phyloP scores from a whole-genome alignment of 192 early-diverging fungal genomes.

The Coemansia sp. region DNA sequence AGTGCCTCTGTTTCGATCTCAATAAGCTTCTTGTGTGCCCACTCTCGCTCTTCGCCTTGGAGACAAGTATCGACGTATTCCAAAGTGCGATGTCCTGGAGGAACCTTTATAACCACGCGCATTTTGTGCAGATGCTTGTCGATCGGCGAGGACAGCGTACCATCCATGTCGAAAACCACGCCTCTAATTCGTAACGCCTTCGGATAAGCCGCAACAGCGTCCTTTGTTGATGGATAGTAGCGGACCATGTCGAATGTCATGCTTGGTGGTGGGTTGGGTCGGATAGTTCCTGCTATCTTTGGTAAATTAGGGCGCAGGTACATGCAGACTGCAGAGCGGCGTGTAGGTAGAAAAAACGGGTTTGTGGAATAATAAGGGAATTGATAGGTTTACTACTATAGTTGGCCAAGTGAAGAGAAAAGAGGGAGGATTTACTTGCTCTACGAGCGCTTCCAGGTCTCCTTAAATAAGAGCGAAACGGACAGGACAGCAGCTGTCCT shows the following conservation, averaged over 20 bases:
- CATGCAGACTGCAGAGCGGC: neutral
- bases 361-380: too few relatives aligned
- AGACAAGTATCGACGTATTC: slow-evolving; percentile 44
- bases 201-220: slow-evolving; percentile 17
- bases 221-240: slow-evolving; percentile 40
- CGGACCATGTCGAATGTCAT: slow-evolving; percentile 15
- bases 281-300: neutral
- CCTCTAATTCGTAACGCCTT: slow-evolving; percentile 46
- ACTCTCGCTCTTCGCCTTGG: slow-evolving; percentile 26
- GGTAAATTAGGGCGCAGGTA: neutral
- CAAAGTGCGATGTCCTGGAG: slow-evolving; percentile 28
- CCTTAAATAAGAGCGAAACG: neutral
- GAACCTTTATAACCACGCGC: slow-evolving; percentile 38
- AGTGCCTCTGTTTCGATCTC: slow-evolving; percentile 53
- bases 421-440: neutral
- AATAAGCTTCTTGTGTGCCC: slow-evolving; percentile 32
- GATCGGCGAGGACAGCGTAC: slow-evolving; percentile 51
- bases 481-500: neutral
- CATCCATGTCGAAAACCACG: slow-evolving; percentile 56
- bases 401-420: neutral
- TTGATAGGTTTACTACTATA: neutral
- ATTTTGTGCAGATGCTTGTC: slow-evolving; percentile 41
- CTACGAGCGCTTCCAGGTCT: neutral
- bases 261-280: neutral
- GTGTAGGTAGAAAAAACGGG: too few relatives aligned